Base-by-base conservation (phyloP, 352 stramenopile species). In the Aphanomyces cochlioides region DNA sequence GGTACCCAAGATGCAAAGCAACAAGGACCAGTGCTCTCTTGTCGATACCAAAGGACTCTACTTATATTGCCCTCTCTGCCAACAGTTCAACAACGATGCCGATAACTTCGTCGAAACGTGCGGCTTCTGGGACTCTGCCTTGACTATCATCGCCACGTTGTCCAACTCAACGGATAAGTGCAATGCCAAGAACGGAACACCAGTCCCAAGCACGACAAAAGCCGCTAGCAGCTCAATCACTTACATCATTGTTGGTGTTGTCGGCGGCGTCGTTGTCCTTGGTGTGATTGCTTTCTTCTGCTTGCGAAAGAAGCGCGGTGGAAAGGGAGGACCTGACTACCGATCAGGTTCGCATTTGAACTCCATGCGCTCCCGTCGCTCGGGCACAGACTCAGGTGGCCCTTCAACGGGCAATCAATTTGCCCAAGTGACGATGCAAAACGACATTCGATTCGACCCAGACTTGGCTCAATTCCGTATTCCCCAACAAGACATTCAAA, bases 371-470 rank as follows among this genome's bases (percentile, higher is more conserved):
- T 58, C 50, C 45, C 13, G 45, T 53, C 50, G 50, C 8, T 15
- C 36, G 19, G 28, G 15, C n/a, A 34, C 56, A 21, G 66, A 77
- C 40, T 73, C 67, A 5, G 78, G 72, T 7, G 74, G 80, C 36
- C 40, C 48, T 15, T 15, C 38, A 4, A 57, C 34, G 38, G 56
- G n/a, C 10, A 70, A 54, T 17, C 48, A 39, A n/a, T 19, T 70
- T 7, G 38, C 48, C 5, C 15, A 61, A 37, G 21, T 61, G 19
- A 61, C 54, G 19, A 61, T 61, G 54, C 54, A 61, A 12, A 72
- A 88, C 53, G 81, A 90, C 37, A 77, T 89, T 7, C 80, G 83
- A 41, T 79, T 77, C 15, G 81, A 89, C 36, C 54, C 75, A 0
- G 77, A 78, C 39, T 79, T 90, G 41, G 69, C 76, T 21, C 67